Base-by-base conservation (phyloP, 2,329 filamentous ascomycete species). In the Xylariaceae sp. region DNA sequence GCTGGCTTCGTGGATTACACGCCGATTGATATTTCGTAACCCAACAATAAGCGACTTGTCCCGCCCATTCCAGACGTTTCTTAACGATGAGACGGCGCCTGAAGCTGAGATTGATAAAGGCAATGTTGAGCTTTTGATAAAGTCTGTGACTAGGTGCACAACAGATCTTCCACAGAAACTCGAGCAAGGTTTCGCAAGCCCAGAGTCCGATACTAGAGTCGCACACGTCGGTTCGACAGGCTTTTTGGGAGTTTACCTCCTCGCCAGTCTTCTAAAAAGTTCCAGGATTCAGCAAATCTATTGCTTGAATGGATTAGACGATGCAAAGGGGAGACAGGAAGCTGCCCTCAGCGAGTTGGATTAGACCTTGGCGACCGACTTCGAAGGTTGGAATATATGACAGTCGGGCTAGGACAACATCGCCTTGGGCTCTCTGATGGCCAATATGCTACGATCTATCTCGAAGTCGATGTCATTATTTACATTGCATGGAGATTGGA, bases 401-500 rank as follows among this genome's bases (percentile, higher is more conserved):
- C 34, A 16, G 22, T 42, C 11, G 15, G 28, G n/a, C 37, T 50
- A 2, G 42, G 42, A 15, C 9, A 48, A 33, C 44, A 36, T 3
- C 12, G 15, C 9, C 28, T 50, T 2, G 45, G 45, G 12, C 40
- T 50, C 2, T 7, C 7, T 3, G 8, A 33, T 12, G 11, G 8
- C 19, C 34, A 47, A 1, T 39, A 44, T 22, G 37, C 44, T 17
- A 30, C 13, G 18, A 24, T 43, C 17, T 28, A 15, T 13, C n/a
- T 9, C 15, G 38, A 49, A 13, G 40, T 44, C 1, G 45, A 52
- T 9, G 44, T 38, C 3, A 37, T 52, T 12, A 37, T 54, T 11
- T 51, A 43, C 38, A 52, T 52, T 30, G 30, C 49, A 1, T 54
- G 49, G 51, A 17, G 39, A 24, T 44, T 54, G 9, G 49, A 52